Percentiles rank a stretch among this genome's conserved stretches.
Evolutionary conservation across 306 rosid genomes (phyloP).

Genomic region (Quercus aquifolioides): DNA sequence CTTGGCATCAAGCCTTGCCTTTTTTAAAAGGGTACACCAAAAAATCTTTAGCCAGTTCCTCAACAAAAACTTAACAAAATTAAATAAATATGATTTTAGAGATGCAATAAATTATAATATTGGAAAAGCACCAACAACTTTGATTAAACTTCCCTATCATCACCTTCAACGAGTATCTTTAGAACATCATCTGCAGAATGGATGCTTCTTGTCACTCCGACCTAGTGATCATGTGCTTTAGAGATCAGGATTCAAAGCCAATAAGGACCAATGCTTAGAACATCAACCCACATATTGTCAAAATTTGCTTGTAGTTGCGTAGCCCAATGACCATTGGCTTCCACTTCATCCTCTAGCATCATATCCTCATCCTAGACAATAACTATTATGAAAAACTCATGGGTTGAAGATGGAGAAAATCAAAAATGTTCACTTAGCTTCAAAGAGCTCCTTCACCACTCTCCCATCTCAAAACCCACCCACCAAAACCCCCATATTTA

Average conservation of each 20-base stretch:
- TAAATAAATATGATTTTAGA: constrained; percentile 22
- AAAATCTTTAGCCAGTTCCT: constrained; percentile 72
- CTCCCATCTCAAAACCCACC: neutral
- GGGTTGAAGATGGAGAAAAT: too few species aligned
- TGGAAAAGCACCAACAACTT: constrained; percentile 62
- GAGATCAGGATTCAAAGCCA: constrained; percentile 97
- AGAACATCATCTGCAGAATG: constrained; percentile 69
- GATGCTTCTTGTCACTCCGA: constrained; percentile 74
- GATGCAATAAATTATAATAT: constrained; percentile 32
- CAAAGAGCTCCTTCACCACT: neutral
- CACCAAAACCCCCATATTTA: neutral
- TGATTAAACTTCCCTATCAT: constrained; percentile 72
- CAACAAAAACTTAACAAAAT: constrained; percentile 66
- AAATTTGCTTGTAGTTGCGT: constrained; percentile 53
- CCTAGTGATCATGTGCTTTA: constrained; percentile 72
- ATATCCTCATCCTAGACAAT: constrained; percentile 63
- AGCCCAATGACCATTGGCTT: constrained; percentile 49
- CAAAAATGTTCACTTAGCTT: neutral
- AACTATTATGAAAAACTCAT: too few species aligned
- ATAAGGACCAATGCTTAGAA: constrained; percentile 91
- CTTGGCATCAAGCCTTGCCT: constrained; percentile 76
- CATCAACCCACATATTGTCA: constrained; percentile 80
- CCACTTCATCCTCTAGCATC: constrained; percentile 82
- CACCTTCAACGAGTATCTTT: constrained; percentile 73
- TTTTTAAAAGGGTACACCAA: constrained; percentile 70